Conservation (phyloP, 371 early-diverging fungal genomes). For the Mortierella sp. region DNA sequence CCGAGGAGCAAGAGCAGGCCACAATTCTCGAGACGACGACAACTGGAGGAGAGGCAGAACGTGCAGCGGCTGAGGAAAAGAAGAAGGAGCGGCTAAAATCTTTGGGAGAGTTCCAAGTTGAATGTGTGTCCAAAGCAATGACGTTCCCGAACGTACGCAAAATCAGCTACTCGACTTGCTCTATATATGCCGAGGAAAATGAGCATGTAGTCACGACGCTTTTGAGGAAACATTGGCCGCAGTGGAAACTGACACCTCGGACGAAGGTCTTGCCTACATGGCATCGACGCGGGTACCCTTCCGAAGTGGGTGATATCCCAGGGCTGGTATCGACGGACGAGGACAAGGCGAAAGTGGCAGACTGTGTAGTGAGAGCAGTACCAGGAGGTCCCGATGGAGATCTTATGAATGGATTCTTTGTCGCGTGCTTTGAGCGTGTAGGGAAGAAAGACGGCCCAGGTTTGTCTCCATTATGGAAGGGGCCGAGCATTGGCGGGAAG, state of each 20-base stretch:
- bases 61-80: constrained; percentile 37
- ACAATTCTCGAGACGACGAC: constrained; percentile 46
- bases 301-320: constrained; percentile 57
- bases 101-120: constrained; percentile 81
- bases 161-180: constrained; percentile 97
- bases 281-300: constrained; percentile 75
- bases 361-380: constrained; percentile 73
- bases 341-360: constrained; percentile 58
- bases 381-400: constrained; percentile 69
- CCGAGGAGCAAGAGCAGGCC: constrained; percentile 56
- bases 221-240: constrained; percentile 58
- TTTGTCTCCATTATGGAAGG: constrained; percentile 43
- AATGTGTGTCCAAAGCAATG: constrained; percentile 64
- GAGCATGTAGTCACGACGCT: constrained; percentile 90
- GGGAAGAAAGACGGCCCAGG: constrained; percentile 42
- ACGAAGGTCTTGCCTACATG: constrained; percentile 77
- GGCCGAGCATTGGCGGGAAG: constrained; percentile 21
- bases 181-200: constrained; percentile 94
- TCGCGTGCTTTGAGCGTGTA: constrained; percentile 80
- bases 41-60: constrained; percentile 39
- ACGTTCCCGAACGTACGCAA: constrained; percentile 67
- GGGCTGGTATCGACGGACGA: constrained; percentile 39
- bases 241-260: constrained; percentile 72
- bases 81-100: constrained; percentile 76
- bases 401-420: constrained; percentile 88